phyloP scores from a whole-genome alignment of 1,139 yeast species.

The Groenewaldozyma auringiensis region DNA sequence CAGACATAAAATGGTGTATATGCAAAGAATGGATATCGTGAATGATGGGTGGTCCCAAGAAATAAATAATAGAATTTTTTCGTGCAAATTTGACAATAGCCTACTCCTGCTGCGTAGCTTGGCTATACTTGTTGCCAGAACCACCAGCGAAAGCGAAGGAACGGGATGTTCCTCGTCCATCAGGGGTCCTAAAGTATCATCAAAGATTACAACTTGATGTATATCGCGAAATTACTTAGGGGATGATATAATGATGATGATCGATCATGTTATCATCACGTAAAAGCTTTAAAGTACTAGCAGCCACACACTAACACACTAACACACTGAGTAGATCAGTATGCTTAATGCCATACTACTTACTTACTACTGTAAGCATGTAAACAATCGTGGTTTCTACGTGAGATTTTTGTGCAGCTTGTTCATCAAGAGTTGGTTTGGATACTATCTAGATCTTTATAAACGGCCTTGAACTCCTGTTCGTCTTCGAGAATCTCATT shows the following conservation, averaged over 20 bases:
- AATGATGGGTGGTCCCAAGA: slow-evolving; percentile 30
- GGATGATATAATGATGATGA: neutral
- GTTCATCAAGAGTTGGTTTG: slow-evolving; percentile 6
- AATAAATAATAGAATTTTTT: slow-evolving; percentile 20
- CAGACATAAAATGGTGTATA: slow-evolving; percentile 35
- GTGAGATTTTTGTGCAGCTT: no score
- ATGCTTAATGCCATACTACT: no score
- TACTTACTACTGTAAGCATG: no score
- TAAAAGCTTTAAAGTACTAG: no score
- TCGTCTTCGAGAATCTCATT: slow-evolving; percentile 23
- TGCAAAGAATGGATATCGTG: slow-evolving; percentile 28
- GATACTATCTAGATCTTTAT: slow-evolving; percentile 19
- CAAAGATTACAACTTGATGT: no score
- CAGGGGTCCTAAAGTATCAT: neutral
- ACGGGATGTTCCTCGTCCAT: slow-evolving; percentile 1
- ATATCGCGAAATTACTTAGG: neutral
- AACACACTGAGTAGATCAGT: no score
- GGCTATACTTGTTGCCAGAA: slow-evolving; percentile 3
- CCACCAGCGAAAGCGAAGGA: slow-evolving; percentile 3
- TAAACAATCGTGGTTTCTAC: no score
- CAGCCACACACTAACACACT: no score
- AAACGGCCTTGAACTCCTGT: slow-evolving; percentile 20
- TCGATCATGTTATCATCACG: neutral
- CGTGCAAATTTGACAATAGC: slow-evolving; percentile 19
- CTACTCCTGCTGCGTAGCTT: slow-evolving; percentile 5